Conservation (phyloP, 2,329 filamentous ascomycete species). For the Aspergillus japonicus region DNA sequence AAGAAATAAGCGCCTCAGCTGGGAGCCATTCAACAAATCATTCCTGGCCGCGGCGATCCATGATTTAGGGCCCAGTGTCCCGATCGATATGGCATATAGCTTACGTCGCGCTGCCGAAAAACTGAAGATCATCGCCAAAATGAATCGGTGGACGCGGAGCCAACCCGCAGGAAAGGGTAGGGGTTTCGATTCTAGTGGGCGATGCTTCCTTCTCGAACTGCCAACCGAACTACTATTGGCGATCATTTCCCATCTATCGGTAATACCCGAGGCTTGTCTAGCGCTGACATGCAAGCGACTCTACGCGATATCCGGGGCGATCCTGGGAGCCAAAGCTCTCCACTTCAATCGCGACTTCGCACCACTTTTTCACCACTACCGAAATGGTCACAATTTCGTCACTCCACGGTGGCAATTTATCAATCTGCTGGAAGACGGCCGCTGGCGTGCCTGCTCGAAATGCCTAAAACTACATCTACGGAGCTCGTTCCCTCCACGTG, state of each 20-base stretch:
- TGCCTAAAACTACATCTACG: slow-evolving; percentile 42
- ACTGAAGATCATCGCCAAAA: slow-evolving; percentile 30
- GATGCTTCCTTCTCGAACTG: slow-evolving; percentile 37
- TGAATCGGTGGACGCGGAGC: slow-evolving; percentile 27
- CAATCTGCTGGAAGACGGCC: slow-evolving; percentile 35
- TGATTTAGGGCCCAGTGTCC: slow-evolving; percentile 17
- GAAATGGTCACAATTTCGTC: slow-evolving; percentile 36
- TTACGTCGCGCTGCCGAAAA: slow-evolving; percentile 31
- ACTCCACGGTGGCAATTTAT: slow-evolving; percentile 40
- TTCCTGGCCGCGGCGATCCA: slow-evolving; percentile 11
- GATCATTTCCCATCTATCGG: slow-evolving; percentile 36
- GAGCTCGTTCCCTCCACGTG: slow-evolving; percentile 31
- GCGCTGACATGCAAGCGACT: slow-evolving; percentile 42
- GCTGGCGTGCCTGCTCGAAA: slow-evolving; percentile 38
- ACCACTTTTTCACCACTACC: slow-evolving; percentile 41
- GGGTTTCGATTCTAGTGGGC: slow-evolving; percentile 17
- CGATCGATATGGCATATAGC: slow-evolving; percentile 28
- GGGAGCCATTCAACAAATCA: slow-evolving; percentile 5
- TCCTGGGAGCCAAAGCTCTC: slow-evolving; percentile 33
- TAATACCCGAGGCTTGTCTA: slow-evolving; percentile 37
- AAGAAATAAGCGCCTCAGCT: slow-evolving; percentile 11
- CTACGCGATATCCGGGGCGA: slow-evolving; percentile 32
- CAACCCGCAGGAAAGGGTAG: slow-evolving; percentile 14
- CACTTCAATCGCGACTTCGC: slow-evolving; percentile 41
- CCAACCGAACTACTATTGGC: slow-evolving; percentile 40